Percentiles rank a stretch among this genome's conserved stretches.
Conservation (phyloP, 2,329 filamentous ascomycete species). For the Alternaria sp. region DNA sequence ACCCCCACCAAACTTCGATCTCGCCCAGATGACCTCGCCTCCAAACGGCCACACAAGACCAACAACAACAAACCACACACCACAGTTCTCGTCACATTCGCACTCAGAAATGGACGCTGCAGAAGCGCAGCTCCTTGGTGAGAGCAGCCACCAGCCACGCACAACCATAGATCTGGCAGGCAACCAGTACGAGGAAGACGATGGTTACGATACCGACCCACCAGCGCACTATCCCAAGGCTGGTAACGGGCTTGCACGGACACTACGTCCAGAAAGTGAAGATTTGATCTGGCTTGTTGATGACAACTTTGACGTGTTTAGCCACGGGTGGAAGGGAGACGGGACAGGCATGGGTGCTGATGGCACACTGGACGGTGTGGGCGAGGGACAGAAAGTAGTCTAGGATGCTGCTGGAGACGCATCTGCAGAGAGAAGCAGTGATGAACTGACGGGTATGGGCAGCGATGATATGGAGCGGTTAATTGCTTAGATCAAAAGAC, state of each 20-base stretch:
- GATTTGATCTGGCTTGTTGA: constrained; percentile 71
- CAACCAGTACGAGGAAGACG: constrained; percentile 53
- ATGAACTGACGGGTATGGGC: constrained; percentile 15
- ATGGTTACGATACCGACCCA: constrained; percentile 63
- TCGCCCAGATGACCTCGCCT: constrained; percentile 22
- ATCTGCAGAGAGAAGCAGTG: not conserved
- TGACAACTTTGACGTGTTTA: constrained; percentile 66
- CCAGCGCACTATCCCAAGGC: constrained; percentile 69
- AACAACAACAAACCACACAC: constrained; percentile 29
- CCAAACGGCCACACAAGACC: constrained; percentile 45
- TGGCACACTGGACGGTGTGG: constrained; percentile 31
- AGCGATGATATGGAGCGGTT: constrained; percentile 12
- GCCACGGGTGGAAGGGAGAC: constrained; percentile 56
- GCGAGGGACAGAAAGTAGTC: constrained; percentile 25
- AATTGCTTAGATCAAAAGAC: not conserved
- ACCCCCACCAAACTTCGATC: constrained; percentile 21
- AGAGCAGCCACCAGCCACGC: constrained; percentile 28
- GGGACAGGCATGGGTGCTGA: constrained; percentile 45
- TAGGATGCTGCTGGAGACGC: constrained; percentile 18
- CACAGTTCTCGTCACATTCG: constrained; percentile 32
- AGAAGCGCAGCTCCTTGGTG: constrained; percentile 47
- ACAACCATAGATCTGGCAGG: constrained; percentile 34
- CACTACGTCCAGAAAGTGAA: constrained; percentile 64
- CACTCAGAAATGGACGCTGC: constrained; percentile 41
- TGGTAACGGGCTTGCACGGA: constrained; percentile 66